Percentiles rank a stretch among this genome's conserved stretches.
These are phyloP conservation scores for Porcisia hertigi DNA, from an alignment of 208 protist genomes.

Conservation along the genomic window DNA sequence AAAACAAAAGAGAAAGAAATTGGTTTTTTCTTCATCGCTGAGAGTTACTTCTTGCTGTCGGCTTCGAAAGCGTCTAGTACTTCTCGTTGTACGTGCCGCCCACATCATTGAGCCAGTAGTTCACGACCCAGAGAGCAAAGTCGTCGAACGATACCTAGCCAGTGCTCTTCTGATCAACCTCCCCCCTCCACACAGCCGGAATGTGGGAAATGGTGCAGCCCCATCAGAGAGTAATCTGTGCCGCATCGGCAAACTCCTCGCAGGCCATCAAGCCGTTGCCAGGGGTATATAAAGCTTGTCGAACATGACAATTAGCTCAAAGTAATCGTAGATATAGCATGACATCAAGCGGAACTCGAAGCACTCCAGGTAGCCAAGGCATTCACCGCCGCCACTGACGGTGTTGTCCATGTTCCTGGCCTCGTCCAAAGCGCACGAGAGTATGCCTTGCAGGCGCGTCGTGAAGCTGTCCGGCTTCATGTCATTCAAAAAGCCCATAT, in stretches of 20 bases:
- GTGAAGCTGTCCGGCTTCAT: too few relatives aligned
- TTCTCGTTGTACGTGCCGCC: conserved; percentile 52
- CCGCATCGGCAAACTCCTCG: conserved; percentile 68
- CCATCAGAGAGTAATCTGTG: conserved; percentile 59
- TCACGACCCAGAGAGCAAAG: conserved; percentile 61
- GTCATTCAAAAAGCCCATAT: too few relatives aligned
- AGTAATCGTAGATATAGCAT: conserved; percentile 69
- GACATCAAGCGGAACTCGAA: conserved; percentile 84
- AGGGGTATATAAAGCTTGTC: conserved; percentile 79
- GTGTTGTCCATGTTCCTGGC: conserved; percentile 57
- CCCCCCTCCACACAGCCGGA: conserved; percentile 60
- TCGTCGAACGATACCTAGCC: conserved; percentile 83
- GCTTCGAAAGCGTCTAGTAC: neutral
- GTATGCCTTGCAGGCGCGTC: conserved; percentile 55
- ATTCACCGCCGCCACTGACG: conserved; percentile 15
- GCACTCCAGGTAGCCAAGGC: conserved; percentile 41
- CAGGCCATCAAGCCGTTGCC: conserved; percentile 68
- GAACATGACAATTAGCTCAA: conserved; percentile 81
- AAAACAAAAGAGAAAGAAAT: neutral
- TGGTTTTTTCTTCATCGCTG: neutral
- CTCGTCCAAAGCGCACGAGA: conserved; percentile 84
- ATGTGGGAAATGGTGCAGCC: conserved; percentile 57
- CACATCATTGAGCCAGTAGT: conserved; percentile 8
- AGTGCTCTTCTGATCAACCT: conserved; percentile 69
- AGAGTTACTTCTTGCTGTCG: neutral